Conservation (phyloP, 805 yeast genomes). For the Metschnikowia corniflorae region DNA sequence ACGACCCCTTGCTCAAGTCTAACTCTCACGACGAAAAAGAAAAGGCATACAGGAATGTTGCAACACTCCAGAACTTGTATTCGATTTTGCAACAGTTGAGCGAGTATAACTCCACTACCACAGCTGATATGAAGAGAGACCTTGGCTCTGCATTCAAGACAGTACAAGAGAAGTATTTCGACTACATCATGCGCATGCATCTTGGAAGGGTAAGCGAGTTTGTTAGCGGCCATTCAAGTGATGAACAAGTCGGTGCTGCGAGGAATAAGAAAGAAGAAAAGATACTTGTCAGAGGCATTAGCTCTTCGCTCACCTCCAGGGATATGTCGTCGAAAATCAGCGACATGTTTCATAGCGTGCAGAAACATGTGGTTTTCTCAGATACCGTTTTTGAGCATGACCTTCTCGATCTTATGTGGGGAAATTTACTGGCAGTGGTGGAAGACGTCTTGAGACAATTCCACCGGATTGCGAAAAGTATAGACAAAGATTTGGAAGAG, state of each 20-base stretch:
- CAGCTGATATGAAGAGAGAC: conserved; percentile 22
- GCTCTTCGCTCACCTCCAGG: conserved; percentile 52
- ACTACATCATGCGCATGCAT: conserved; percentile 37
- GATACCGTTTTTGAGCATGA: conserved; percentile 47
- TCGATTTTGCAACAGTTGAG: conserved; percentile 33
- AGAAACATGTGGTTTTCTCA: conserved; percentile 47
- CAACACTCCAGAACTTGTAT: conserved; percentile 38
- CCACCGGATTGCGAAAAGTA: conserved; percentile 47
- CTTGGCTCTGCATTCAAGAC: conserved; percentile 27
- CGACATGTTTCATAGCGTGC: conserved; percentile 53
- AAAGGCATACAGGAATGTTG: conserved; percentile 37
- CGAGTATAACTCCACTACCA: conserved; percentile 23
- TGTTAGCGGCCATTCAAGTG: conserved; percentile 58
- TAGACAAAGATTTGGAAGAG: conserved; percentile 52
- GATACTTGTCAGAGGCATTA: conserved; percentile 54
- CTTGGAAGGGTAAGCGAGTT: conserved; percentile 69
- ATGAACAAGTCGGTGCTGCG: conserved; percentile 43
- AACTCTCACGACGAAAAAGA: conserved; percentile 44
- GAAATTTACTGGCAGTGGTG: conserved; percentile 62
- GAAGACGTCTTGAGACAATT: conserved; percentile 53
- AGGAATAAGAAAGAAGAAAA: conserved; percentile 63
- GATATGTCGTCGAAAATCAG: conserved; percentile 56
- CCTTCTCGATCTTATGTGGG: conserved; percentile 63
- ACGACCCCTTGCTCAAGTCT: conserved; percentile 42
- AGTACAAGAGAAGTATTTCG: conserved; percentile 32